A percentile compares a stretch with the other conserved stretches of the same genome.
Conservation (phyloP, 331 rosid genomes). For the Cydonia oblonga region DNA sequence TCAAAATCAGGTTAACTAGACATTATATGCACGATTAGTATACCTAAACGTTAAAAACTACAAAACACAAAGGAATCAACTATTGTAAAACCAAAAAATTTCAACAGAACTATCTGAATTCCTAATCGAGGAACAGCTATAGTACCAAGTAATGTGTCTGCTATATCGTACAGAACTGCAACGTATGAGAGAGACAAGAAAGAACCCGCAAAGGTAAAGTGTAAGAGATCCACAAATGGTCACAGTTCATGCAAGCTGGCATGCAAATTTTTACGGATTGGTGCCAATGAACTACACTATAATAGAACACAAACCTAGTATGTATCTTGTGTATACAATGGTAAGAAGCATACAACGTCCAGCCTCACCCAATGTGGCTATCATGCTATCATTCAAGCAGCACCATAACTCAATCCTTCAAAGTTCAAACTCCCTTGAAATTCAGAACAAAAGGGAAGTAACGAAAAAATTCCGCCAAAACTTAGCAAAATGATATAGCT, state of each 20-base stretch:
- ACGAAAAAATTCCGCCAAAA: background rate
- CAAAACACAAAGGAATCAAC: too few relatives aligned
- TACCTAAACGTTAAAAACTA: too few relatives aligned
- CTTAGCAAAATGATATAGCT: background rate
- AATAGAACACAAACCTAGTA: background rate
- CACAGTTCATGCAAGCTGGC: background rate
- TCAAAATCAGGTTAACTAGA: background rate
- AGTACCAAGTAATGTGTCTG: too few relatives aligned
- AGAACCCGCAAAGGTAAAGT: background rate
- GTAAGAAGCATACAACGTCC: background rate
- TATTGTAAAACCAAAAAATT: too few relatives aligned
- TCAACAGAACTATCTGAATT: too few relatives aligned
- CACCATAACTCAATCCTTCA: background rate
- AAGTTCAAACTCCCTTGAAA: background rate
- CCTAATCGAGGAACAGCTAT: too few relatives aligned
- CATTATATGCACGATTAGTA: too few relatives aligned
- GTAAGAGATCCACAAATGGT: background rate
- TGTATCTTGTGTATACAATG: background rate
- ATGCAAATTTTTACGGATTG: background rate
- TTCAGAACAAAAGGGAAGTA: too few relatives aligned
- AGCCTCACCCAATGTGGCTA: background rate
- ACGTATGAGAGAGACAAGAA: too few relatives aligned
- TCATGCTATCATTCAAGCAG: background rate
- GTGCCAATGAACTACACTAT: background rate
- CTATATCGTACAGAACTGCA: too few relatives aligned